phyloP scores from a whole-genome alignment of 2,329 filamentous ascomycete species.

The Sclerotinia sclerotiorum region DNA sequence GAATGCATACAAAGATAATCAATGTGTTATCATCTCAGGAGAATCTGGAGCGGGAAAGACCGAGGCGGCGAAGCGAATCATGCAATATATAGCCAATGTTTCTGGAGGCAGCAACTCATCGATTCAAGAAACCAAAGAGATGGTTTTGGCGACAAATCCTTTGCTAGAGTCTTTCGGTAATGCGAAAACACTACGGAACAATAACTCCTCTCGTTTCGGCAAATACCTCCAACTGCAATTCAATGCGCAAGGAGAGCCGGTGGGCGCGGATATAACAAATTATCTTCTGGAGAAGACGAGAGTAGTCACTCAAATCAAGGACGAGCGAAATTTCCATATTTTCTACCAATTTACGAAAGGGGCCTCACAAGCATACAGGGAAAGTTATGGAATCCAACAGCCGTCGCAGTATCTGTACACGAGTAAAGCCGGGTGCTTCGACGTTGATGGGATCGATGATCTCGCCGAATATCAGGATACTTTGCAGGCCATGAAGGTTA shows the following conservation, averaged over 20 bases:
- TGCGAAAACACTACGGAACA: conserved; percentile 95
- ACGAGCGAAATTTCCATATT: conserved; percentile 98
- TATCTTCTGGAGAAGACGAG: conserved; percentile 94
- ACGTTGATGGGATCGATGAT: conserved; percentile 94
- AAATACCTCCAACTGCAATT: conserved; percentile 98
- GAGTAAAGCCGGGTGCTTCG: conserved; percentile 88
- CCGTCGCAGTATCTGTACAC: conserved; percentile 94
- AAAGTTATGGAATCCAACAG: conserved; percentile 85
- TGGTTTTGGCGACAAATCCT: conserved; percentile 98
- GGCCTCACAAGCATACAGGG: conserved; percentile 80
- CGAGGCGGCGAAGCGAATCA: conserved; percentile 95
- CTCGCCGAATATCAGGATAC: conserved; percentile 86
- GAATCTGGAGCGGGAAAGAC: conserved; percentile 98
- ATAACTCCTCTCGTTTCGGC: conserved; percentile 97
- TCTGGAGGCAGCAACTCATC: conserved; percentile 72
- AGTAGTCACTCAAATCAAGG: conserved; percentile 90
- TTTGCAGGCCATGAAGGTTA: conserved; percentile 89
- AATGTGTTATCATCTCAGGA: conserved; percentile 98
- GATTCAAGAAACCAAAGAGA: conserved; percentile 97
- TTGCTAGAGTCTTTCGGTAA: conserved; percentile 97
- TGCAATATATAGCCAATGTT: conserved; percentile 99
- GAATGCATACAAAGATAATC: conserved; percentile 99
- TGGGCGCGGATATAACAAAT: conserved; percentile 97
- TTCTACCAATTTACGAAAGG: conserved; percentile 99
- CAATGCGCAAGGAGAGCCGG: conserved; percentile 84